Base-by-base conservation (phyloP, 192 early-diverging fungal species). In the Chytriomyces confervae region DNA sequence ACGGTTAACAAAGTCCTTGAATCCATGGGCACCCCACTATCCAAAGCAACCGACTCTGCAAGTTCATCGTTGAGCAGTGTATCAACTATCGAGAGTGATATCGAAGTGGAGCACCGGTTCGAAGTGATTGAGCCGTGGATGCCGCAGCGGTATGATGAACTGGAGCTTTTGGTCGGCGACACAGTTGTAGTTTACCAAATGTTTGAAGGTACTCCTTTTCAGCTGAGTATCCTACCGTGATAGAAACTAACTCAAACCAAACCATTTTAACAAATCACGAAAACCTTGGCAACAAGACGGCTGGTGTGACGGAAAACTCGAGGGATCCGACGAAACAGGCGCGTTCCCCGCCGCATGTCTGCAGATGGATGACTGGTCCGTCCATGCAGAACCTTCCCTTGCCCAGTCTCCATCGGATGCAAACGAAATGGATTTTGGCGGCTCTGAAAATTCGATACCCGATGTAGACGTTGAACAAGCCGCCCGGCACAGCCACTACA, bases 81-180 rank as follows among this genome's bases (percentile, higher is more conserved):
- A 20, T n/a, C 16, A 2, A 57, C 16, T 57, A 5, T 57, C 20
- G 53, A 57, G 53, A 57, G 53, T 20, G 53, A 57, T 20, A 57
- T 57, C 16, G 53, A 57, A 20, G 16, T 20, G 13, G 53, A 57
- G 53, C 13, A 13, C 16, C 53, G 44, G 18, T 77, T 62, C 60
- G 68, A 57, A 23, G 76, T 77, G 13, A 44, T 47, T 3, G 67
- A 60, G 9, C 76, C 49, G 10, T 77, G 76, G 76, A 49, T 70
- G 48, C 76, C 76, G 23, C 76, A 77, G 23, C 48, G 76, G 23
- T 70, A 47, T 47, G 77, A 79, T 51, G 77, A 79, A 43, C 49
- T 79, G 23, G 77, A 61, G 51, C 62, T 79, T 10, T n/a, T 62
- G 7, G 61, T 62, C 9, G 77, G 77, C 18, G 69, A 79, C 13